Base-by-base conservation (phyloP, 345 rosid genomes). In the Barbarea vulgaris region DNA sequence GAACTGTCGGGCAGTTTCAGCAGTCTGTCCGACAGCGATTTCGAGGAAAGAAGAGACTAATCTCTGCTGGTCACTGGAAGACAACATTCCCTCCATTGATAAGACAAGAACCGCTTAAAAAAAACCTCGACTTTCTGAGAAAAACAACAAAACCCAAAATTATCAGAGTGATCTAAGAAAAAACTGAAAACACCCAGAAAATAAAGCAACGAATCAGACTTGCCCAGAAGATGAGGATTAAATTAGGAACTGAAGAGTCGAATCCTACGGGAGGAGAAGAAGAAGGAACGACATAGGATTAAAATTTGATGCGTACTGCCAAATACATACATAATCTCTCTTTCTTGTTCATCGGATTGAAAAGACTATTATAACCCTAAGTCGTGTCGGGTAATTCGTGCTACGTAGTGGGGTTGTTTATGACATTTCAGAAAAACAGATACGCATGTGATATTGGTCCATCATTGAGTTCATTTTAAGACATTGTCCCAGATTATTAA, bases 21-120 rank as follows among this genome's bases (percentile, higher is more conserved):
- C 79, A 25, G 94, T 90, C 75, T 95, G 97, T 53, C 98, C 99
- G 10, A 88, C 96, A 41, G 99, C 98, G 87, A 95, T 87, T 85
- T 95, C 99, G 52, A 95, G 94, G 83, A 95, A 95, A 64, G 97
- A 95, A 75, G 97, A 82, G 79, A 95, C 90, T 86, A 90, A 81
- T 33, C 77, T 80, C 84, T 92, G 91, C 84, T 86, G 67, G 56
- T 95, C 92, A 77, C 64, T 62, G 3, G 89, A 69, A 41, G 96
- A 83, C 53, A 83, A 41, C 62, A 84, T 66, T 64, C 70, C 77
- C 72, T 83, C 89, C 88, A 83, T 86, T 50, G 69, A 50, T 56
- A 13, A 64, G 6, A 42, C 71, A 7, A 66, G 69, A 57, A 77
- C 42, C 51, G 57, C 42, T 65, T 25, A 13, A 70, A 25, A 39